Evolutionary conservation across 2,329 filamentous ascomycete species (phyloP), one percentile per base, ranked within the genome.

Genomic region (Phaeosphaeria sp.): DNA sequence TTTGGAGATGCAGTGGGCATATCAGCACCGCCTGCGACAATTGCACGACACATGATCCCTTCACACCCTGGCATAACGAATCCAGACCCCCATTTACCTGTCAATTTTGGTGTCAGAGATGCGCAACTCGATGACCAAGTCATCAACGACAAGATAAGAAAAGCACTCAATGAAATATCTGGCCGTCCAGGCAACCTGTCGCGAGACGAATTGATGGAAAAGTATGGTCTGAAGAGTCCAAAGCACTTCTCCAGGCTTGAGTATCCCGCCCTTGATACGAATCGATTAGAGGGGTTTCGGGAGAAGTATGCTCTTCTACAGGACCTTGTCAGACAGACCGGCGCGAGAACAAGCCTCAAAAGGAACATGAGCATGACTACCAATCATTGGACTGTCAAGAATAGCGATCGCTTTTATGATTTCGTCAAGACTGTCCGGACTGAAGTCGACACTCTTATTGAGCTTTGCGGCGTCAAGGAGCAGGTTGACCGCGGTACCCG

Each of bases 1-100:
- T 82, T 80, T 72, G 81, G 80, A n/a, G 78, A 81, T 64, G 77
- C 77, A 5, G 73, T 82, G 11, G 80, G 80, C 22, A 77, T 83
- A 25, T 76, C 75, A 20, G 78, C 78, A 20, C 80, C 80, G 18
- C 80, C 80, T 18, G 66, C 73, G 2, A 73, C 70, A 1, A 80
- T 81, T 52, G 80, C 80, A 22, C 71, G 75, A 46, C 76, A 77
- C 54, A 80, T 80, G 65, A 76, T 82, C 27, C 80, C 80, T 20
- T 75, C 72, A 53, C 77, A 79, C 54, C 79, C 80, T 39, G 78
- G 75, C 42, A 63, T 75, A 22, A 77, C 78, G 13, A 81, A 82
- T 51, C 79, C 80, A 5, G 79, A 81, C 53, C 72, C 79, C 3
- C 75, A 75, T 44, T 71, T 80, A 54, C 79, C 80, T 21, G 77